Base-by-base conservation (phyloP, 2,329 filamentous ascomycete species). In the Fusarium falciforme region DNA sequence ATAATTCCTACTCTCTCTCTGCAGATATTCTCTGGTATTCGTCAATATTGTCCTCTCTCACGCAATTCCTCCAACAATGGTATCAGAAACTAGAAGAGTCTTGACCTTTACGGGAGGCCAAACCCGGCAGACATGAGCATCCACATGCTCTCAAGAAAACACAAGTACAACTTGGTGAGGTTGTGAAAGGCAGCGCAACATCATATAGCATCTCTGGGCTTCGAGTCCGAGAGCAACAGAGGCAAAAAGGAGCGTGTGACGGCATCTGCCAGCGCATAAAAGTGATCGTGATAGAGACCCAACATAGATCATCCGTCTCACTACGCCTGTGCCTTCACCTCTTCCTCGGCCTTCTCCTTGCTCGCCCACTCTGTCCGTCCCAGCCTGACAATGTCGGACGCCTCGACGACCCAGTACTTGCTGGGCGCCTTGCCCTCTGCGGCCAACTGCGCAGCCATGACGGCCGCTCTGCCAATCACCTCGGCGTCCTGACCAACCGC, bases 401-500 rank as follows among this genome's bases (percentile, higher is more conserved):
- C 83, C 40, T 87, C 87, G 33, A 95, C 25, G 11, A 90, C 77
- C 92, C 92, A 93, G 70, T 81, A 89, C 85, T 87, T 90, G 81
- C 79, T 85, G 64, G 86, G 87, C n/a, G 87, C 89, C 82, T 88
- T 89, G 67, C 89, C 89, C 81, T 89, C 85, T 69, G 85, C 85
- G 1, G 89, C 90, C 61, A 92, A 80, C 73, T 89, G 78, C 10
- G 86, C 88, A 2, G 92, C 93, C 60, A 84, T 84, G 3, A 93
- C 89, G 4, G 91, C 91, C 14, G 93, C 92, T 72, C 87, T 87
- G 4, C 86, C 93, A 82, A 97, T 94, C 36, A 93, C 89, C 65
- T 91, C 88, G 6, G 89, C 91, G 61, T 96, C 93, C 84, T 96
- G 93, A 2, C 90, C 93, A 82, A 93, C 87, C 8, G 81, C 83